Conservation (phyloP, 805 yeast genomes). For the Lipomyces orientalis region DNA sequence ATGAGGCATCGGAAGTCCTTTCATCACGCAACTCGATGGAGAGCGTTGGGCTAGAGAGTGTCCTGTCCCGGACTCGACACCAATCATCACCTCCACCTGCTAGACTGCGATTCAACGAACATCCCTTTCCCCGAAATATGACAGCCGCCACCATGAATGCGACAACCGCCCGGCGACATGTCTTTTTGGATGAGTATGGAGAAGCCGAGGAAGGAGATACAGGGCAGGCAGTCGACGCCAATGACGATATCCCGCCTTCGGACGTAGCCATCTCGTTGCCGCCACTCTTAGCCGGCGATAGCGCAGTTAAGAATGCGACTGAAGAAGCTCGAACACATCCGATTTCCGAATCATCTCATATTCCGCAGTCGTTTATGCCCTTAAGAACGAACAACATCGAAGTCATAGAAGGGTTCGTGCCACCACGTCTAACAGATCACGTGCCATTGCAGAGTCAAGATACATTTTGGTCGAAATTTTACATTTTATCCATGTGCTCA, state of each 20-base stretch:
- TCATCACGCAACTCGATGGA: slow-evolving; percentile 34
- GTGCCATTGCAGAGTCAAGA: slow-evolving; percentile 11
- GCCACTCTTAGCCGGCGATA: not conserved
- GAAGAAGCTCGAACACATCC: not conserved
- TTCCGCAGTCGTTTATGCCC: slow-evolving; percentile 4
- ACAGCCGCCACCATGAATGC: slow-evolving; percentile 34
- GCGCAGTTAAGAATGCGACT: not conserved
- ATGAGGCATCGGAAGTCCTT: slow-evolving; percentile 5
- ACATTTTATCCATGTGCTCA: slow-evolving; percentile 40
- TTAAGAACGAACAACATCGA: not conserved
- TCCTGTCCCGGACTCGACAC: slow-evolving; percentile 22
- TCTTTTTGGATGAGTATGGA: slow-evolving; percentile 15
- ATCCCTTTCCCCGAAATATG: slow-evolving; percentile 34
- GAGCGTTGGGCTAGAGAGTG: slow-evolving; percentile 35
- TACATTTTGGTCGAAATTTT: slow-evolving; percentile 33
- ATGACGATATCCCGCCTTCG: not conserved
- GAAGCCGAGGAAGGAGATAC: slow-evolving; percentile 4
- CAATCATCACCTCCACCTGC: slow-evolving; percentile 35
- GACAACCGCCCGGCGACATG: slow-evolving; percentile 13
- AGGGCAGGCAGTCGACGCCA: not conserved
- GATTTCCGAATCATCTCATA: not conserved
- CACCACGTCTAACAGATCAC: slow-evolving; percentile 11
- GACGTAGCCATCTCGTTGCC: not conserved
- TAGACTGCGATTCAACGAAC: slow-evolving; percentile 31
- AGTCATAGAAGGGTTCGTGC: slow-evolving; percentile 19